Percentiles rank a stretch among this genome's conserved stretches.
Evolutionary conservation across 73 alveolate species (phyloP).

Genomic region (Vitrella brassicaformis): DNA sequence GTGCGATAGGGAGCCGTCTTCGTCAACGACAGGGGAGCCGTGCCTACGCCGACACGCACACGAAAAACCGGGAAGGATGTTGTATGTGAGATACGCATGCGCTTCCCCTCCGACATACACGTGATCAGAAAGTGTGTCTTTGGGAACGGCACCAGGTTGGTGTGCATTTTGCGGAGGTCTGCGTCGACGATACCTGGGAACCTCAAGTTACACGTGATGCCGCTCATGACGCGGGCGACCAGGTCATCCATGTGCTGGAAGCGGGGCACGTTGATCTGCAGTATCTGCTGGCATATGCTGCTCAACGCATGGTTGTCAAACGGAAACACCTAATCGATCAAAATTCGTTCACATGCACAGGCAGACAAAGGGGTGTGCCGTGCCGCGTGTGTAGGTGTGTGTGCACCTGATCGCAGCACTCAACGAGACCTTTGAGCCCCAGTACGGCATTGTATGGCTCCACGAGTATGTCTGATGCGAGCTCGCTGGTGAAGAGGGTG

Average conservation of each 20-base stretch:
- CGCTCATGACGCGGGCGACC: neutral
- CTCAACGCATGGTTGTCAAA: constrained; percentile 68
- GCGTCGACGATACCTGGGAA: neutral
- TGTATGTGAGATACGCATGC: no score
- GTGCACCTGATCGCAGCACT: neutral
- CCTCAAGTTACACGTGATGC: neutral
- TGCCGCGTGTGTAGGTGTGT: neutral
- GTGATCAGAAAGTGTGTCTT: neutral
- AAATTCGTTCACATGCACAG: no score
- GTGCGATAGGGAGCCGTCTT: no score
- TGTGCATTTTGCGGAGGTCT: neutral
- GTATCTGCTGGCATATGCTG: constrained; percentile 67
- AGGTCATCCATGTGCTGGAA: neutral
- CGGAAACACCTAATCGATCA: neutral
- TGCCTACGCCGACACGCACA: no score
- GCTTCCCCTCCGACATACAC: no score
- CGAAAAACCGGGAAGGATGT: no score
- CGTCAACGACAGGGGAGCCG: no score
- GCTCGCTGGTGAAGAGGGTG: neutral
- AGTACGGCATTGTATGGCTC: neutral
- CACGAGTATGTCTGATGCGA: neutral
- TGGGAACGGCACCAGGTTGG: neutral
- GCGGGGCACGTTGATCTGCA: constrained; percentile 8
- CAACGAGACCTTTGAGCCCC: neutral
- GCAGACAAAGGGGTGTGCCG: neutral